Evolutionary conservation across 2,329 filamentous ascomycete species (phyloP), one percentile per base, ranked within the genome.

Genomic region (Colletotrichum cuscutae): DNA sequence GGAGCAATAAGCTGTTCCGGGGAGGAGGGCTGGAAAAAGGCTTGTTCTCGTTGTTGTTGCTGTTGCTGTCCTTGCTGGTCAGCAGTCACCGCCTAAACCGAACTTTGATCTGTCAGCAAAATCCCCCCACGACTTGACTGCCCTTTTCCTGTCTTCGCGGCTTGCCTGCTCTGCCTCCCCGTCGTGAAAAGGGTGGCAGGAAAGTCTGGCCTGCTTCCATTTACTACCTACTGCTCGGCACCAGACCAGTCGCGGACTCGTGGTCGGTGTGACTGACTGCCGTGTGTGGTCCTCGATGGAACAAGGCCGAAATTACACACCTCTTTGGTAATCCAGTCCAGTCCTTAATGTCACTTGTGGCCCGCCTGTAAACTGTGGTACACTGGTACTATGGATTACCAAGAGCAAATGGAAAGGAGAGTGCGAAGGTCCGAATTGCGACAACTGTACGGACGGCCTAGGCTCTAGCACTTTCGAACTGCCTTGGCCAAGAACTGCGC

Each of bases 1-100:
- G 66, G 66, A 73, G 56, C 71, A 71, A 71, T 53, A 73, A 73
- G 54, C 54, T 73, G 66, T 71, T 71, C 71, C 66, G 62, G 61
- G 66, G 60, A 70, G 70, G 32, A 72, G 66, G 56, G 70, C 66
- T 65, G 49, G 35, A 58, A 65, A 65, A 62, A 56, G 60, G 67
- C 42, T 49, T 49, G 19, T 49, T 49, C 3, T 49, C 42, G 5
- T 26, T 71, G 13, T 15, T 42, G 5, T 15, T 42, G 37, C 15
- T 42, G 37, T 13, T 42, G 37, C 37, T 42, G 37, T 26, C 3
- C 24, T 26, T 15, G 13, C 37, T 42, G 37, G 13, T 15, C 37
- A 42, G 37, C 70, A 61, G 66, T 70, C 67, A 73, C 71, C 61
- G 66, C 71, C 56, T 49, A 49, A 65, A 24, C 22, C 9, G 26